These are phyloP conservation scores for Carex littledalei DNA, from an alignment of 176 grass and related monocot species.

Conservation along the genomic window DNA sequence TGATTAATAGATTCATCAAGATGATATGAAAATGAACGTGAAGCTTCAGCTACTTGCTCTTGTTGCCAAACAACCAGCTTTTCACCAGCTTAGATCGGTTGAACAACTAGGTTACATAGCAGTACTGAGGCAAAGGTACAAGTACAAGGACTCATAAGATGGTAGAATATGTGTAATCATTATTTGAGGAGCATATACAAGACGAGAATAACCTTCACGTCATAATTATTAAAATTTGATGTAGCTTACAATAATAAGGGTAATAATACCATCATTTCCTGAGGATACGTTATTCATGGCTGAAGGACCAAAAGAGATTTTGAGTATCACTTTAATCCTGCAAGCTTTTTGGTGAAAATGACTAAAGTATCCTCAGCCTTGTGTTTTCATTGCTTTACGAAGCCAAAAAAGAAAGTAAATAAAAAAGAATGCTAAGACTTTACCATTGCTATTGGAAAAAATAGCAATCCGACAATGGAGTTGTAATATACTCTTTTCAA, in stretches of 20 bases:
- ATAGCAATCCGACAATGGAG: background rate
- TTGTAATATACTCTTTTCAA: background rate
- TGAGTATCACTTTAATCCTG: background rate
- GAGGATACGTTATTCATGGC: background rate
- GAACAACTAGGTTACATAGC: slow-evolving; percentile 99
- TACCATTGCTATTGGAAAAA: background rate
- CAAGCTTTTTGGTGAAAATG: background rate
- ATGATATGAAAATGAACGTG: slow-evolving; percentile 80
- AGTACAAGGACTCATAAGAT: background rate
- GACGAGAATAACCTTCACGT: background rate
- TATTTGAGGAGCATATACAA: background rate
- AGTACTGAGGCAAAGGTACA: slow-evolving; percentile 59
- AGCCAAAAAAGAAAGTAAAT: background rate
- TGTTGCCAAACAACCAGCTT: slow-evolving; percentile 90
- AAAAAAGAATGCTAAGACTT: background rate
- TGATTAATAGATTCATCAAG: slow-evolving; percentile 76
- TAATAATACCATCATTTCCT: background rate
- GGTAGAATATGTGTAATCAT: background rate
- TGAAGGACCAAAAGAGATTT: background rate
- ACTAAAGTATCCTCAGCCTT: background rate
- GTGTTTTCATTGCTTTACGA: background rate
- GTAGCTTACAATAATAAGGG: background rate
- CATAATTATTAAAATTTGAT: background rate
- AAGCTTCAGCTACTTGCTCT: slow-evolving; percentile 75
- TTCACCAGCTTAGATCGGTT: slow-evolving; percentile 88